These are phyloP conservation scores for Pelargonium myrrhifolium DNA, from an alignment of 441 rosid genomes.

Conservation along the genomic window DNA sequence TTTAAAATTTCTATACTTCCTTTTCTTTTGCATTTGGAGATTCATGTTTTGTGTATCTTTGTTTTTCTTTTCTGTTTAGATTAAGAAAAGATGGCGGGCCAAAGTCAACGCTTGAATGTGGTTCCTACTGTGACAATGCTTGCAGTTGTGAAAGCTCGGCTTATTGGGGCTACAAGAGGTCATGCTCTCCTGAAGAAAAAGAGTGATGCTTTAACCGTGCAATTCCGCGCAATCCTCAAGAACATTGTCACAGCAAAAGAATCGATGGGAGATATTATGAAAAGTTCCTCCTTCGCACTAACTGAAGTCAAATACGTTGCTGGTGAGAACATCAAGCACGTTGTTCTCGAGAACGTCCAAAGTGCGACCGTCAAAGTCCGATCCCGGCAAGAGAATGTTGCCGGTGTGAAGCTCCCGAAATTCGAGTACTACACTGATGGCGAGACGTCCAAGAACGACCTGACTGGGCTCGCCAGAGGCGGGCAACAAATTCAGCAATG, in stretches of 20 bases:
- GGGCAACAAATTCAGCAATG: slow-evolving; percentile 23
- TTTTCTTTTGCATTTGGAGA: neutral
- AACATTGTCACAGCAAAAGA: slow-evolving; percentile 22
- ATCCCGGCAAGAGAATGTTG: slow-evolving; percentile 22
- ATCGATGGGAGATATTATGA: slow-evolving; percentile 23
- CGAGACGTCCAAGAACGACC: slow-evolving; percentile 21
- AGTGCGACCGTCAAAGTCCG: slow-evolving; percentile 20
- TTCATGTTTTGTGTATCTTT: neutral
- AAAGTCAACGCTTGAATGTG: slow-evolving; percentile 22
- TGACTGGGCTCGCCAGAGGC: slow-evolving; percentile 23
- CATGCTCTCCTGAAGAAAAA: slow-evolving; percentile 24
- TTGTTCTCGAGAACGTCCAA: slow-evolving; percentile 20
- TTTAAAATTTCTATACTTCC: too few relatives aligned
- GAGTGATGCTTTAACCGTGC: slow-evolving; percentile 24
- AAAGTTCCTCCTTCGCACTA: slow-evolving; percentile 21
- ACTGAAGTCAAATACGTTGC: slow-evolving; percentile 24
- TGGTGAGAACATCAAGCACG: slow-evolving; percentile 19
- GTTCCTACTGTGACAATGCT: slow-evolving; percentile 24
- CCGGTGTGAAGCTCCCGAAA: slow-evolving; percentile 25
- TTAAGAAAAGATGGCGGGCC: slow-evolving; percentile 21
- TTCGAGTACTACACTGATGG: slow-evolving; percentile 22
- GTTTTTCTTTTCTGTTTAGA: neutral
- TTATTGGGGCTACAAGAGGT: slow-evolving; percentile 23
- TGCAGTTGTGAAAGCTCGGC: slow-evolving; percentile 22
- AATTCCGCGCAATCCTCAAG: slow-evolving; percentile 21